A percentile compares a stretch with the other conserved stretches of the same genome.
Evolutionary conservation across 768 basidiomycete species (phyloP).

Genomic region (Chalciporus sphaerocephalus): DNA sequence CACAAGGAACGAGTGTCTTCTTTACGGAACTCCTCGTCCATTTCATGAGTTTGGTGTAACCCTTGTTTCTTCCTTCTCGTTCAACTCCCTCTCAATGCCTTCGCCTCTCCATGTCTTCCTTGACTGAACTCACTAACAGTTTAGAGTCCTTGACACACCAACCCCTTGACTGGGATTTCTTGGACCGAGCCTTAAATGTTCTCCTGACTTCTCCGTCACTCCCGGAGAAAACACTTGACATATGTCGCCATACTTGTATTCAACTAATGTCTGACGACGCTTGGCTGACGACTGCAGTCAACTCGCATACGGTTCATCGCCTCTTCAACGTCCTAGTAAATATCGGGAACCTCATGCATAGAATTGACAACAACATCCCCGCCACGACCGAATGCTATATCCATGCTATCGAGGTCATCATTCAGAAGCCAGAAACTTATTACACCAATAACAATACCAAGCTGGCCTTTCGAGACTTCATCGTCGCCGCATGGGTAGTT

Average conservation of each 20-base stretch:
- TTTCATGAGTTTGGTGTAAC: conserved; percentile 18
- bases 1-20: conserved; percentile 27
- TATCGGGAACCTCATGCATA: conserved; percentile 35
- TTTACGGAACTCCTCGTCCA: conserved; percentile 28
- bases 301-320: conserved; percentile 36
- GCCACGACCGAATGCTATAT: conserved; percentile 36
- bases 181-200: conserved; percentile 25
- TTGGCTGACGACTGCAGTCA: conserved; percentile 18
- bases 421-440: conserved; percentile 29
- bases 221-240: conserved; percentile 30
- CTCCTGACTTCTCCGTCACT: conserved; percentile 25
- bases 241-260: conserved; percentile 31
- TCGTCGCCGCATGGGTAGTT: conserved; percentile 37
- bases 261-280: conserved; percentile 28
- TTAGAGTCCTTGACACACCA: conserved; percentile 21
- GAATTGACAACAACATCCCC: conserved; percentile 24
- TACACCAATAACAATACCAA: conserved; percentile 12
- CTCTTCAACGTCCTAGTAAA: conserved; percentile 45
- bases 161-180: conserved; percentile 31
- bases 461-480: conserved; percentile 36
- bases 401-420: conserved; percentile 39
- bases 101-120: conserved; percentile 20
- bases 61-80: conserved; percentile 16
- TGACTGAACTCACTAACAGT: conserved; percentile 24
- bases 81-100: conserved; percentile 14